A percentile compares a stretch with the other conserved stretches of the same genome.
Evolutionary conservation across 176 grass and related monocot species (phyloP).

Genomic region (Ensete ventricosum): DNA sequence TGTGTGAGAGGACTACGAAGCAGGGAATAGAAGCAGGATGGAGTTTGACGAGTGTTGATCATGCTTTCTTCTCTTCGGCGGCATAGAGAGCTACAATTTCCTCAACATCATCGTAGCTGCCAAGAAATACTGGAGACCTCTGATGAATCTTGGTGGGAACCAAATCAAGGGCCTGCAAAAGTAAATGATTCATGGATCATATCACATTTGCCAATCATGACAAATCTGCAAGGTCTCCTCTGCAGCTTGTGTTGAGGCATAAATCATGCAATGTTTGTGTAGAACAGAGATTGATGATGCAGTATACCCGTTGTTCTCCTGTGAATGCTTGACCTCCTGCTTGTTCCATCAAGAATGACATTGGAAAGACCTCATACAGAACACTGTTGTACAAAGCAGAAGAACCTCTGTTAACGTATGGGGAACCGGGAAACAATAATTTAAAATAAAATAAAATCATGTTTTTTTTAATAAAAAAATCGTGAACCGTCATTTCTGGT

Average conservation of each 20-base stretch:
- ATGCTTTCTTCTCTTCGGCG: conserved; percentile 24
- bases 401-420: background rate
- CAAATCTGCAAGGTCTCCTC: background rate
- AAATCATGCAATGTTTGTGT: background rate
- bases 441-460: too few relatives aligned
- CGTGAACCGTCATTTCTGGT: too few relatives aligned
- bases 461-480: too few relatives aligned
- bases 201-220: background rate
- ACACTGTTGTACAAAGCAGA: conserved; percentile 35
- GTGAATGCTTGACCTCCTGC: conserved; percentile 95
- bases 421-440: too few relatives aligned
- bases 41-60: background rate
- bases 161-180: conserved; percentile 61
- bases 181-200: background rate
- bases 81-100: conserved; percentile 75
- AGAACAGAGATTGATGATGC: background rate
- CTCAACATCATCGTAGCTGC: conserved; percentile 80
- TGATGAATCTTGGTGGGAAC: conserved; percentile 69
- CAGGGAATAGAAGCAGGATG: too few relatives aligned
- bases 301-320: conserved; percentile 59
- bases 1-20: too few relatives aligned
- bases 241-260: background rate
- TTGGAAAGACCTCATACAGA: conserved; percentile 91
- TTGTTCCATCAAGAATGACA: conserved; percentile 91
- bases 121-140: conserved; percentile 76